Base-by-base conservation (phyloP, 148 eudicot species). In the Diospyros lotus region DNA sequence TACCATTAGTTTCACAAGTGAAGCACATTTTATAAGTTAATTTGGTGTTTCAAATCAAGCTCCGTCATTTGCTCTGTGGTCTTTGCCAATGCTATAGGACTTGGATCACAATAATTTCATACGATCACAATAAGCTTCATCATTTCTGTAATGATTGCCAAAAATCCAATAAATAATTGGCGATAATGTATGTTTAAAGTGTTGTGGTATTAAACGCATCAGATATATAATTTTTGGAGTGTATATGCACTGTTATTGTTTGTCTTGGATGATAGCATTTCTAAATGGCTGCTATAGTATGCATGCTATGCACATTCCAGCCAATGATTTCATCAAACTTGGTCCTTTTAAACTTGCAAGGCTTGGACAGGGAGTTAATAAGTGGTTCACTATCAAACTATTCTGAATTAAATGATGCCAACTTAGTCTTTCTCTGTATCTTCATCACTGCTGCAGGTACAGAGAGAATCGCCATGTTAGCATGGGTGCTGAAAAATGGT, bases 401-500 rank as follows among this genome's bases (percentile, higher is more conserved):
- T 69, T 39, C 41, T 56, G 5, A 58, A 42, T 5, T 40, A n/a
- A 15, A 39, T 18, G 41, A 61, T 58, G 64, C 39, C 15, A 52
- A 14, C 46, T 55, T 68, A 28, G 71, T 53, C 9, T 18, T 6
- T 55, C 14, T 69, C 9, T 48, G 3, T 60, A 61, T 76, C n/a
- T 66, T 4, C 63, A 44, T 79, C 45, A 28, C n/a, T 54, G n/a
- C 66, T 76, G 69, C 82, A 94, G 98, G 84, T 94, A 89, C 72
- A 83, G 85, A 84, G 89, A 89, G 68, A 92, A 90, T 80, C 89
- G 98, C 45, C 92, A 89, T 84, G 92, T 94, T 56, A 94, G 98
- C 86, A 92, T 87, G 97, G 98, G 98, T 50, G 93, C 98, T 43
- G 98, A 94, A 83, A 94, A 94, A 83, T 94, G 98, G 98, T 78